phyloP scores from a whole-genome alignment of 1,284 basidiomycete genomes.

The Trametes hirsuta region DNA sequence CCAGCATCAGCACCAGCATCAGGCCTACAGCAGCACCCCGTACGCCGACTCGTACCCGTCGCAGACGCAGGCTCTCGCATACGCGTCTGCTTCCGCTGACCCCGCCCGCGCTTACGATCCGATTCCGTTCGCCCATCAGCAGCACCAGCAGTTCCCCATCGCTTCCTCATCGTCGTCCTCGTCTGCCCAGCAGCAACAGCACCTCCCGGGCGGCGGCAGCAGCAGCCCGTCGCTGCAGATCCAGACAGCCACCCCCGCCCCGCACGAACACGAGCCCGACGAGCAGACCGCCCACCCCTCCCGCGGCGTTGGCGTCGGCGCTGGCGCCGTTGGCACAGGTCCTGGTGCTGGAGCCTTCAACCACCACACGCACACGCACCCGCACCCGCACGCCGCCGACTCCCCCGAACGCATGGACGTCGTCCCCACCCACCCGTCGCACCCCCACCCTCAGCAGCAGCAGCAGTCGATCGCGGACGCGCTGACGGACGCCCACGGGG shows the following conservation, averaged over 20 bases:
- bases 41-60: slow-evolving; percentile 8
- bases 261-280: slow-evolving; percentile 32
- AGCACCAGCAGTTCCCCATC: background rate
- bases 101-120: background rate
- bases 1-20: too few relatives aligned
- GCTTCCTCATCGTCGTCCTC: background rate
- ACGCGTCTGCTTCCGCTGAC: slow-evolving; percentile 5
- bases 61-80: slow-evolving; percentile 10
- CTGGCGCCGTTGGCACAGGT: background rate
- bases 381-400: background rate
- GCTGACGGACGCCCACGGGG: slow-evolving; percentile 41
- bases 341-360: background rate
- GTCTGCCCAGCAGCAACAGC: background rate
- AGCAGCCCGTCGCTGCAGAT: slow-evolving; percentile 29
- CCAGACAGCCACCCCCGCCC: slow-evolving; percentile 27
- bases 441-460: slow-evolving; percentile 12
- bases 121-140: background rate
- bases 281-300: slow-evolving; percentile 38
- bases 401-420: background rate
- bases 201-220: background rate
- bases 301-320: slow-evolving; percentile 9
- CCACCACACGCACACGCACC: background rate
- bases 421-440: slow-evolving; percentile 6
- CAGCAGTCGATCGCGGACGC: slow-evolving; percentile 29
- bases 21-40: background rate